Percentiles rank a stretch among this genome's conserved stretches.
Conservation (phyloP, 306 rosid genomes). For the Albizia julibrissin region DNA sequence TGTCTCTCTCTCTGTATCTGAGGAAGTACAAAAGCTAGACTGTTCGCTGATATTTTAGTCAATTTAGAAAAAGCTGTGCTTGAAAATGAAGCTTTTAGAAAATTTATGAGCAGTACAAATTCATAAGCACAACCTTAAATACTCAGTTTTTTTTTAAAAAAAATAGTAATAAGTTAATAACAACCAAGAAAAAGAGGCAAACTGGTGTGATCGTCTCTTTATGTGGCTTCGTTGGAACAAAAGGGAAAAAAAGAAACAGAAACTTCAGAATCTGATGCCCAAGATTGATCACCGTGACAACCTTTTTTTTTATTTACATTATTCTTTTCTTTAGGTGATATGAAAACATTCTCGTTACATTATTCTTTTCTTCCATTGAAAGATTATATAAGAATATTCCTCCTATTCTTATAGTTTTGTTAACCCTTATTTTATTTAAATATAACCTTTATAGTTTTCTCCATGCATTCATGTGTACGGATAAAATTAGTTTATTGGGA, state of each 20-base stretch:
- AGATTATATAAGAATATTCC: neutral
- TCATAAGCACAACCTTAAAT: neutral
- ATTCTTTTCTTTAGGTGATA: constrained; percentile 42
- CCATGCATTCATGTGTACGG: neutral
- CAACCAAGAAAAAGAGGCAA: neutral
- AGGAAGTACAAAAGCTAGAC: too few species aligned
- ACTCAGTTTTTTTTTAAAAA: neutral
- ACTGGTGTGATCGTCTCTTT: constrained; percentile 10
- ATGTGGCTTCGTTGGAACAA: neutral
- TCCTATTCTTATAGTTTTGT: neutral
- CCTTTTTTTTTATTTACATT: neutral
- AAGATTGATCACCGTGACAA: neutral
- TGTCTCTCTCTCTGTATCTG: too few species aligned
- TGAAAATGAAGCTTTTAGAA: neutral
- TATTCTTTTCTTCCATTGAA: neutral
- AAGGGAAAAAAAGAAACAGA: neutral
- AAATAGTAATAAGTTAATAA: neutral
- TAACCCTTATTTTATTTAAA: neutral
- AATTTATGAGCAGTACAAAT: neutral
- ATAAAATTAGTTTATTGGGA: too few species aligned
- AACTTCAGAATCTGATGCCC: neutral
- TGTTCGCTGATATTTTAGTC: neutral
- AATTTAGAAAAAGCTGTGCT: neutral
- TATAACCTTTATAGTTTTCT: too few species aligned
- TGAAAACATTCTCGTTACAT: constrained; percentile 24